These are phyloP conservation scores for Microdochium nivale DNA, from an alignment of 2,329 filamentous ascomycete species.

Conservation along the genomic window DNA sequence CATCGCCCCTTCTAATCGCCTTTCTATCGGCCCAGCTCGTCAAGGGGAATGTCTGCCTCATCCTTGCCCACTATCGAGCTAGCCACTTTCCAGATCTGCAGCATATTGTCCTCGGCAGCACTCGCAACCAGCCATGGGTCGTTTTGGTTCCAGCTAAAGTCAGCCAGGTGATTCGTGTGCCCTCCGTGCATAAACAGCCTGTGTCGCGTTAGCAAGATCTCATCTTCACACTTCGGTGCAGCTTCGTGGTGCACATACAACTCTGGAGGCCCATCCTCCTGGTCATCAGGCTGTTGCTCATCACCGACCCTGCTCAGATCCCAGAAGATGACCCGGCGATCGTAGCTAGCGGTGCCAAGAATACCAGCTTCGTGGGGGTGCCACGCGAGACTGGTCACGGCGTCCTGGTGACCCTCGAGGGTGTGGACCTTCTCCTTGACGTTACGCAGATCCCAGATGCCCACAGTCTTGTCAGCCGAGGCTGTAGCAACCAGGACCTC, in stretches of 20 bases:
- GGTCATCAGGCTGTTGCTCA: conserved; percentile 90
- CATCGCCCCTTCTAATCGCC: neutral
- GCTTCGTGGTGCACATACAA: conserved; percentile 51
- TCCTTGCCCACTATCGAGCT: conserved; percentile 75
- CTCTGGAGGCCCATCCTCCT: conserved; percentile 90
- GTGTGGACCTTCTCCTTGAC: conserved; percentile 84
- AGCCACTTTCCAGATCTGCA: conserved; percentile 89
- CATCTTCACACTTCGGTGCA: neutral
- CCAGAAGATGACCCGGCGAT: conserved; percentile 93
- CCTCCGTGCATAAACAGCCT: conserved; percentile 98
- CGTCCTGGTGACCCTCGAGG: conserved; percentile 78
- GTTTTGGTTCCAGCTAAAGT: conserved; percentile 97
- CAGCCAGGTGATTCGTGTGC: conserved; percentile 91
- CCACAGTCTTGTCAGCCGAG: conserved; percentile 91
- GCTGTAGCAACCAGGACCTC: conserved; percentile 87
- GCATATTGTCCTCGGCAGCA: conserved; percentile 90
- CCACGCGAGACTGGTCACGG: conserved; percentile 89
- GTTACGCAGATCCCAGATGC: conserved; percentile 90
- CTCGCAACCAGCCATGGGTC: conserved; percentile 95
- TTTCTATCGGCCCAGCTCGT: conserved; percentile 61
- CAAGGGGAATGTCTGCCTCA: conserved; percentile 63
- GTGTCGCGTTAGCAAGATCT: conserved; percentile 2
- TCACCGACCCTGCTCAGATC: conserved; percentile 86
- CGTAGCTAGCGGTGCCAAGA: conserved; percentile 84
- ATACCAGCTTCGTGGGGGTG: conserved; percentile 86